Evolutionary conservation across 2,329 filamentous ascomycete species (phyloP), one percentile per base, ranked within the genome.

Genomic region (Fusarium coicis): DNA sequence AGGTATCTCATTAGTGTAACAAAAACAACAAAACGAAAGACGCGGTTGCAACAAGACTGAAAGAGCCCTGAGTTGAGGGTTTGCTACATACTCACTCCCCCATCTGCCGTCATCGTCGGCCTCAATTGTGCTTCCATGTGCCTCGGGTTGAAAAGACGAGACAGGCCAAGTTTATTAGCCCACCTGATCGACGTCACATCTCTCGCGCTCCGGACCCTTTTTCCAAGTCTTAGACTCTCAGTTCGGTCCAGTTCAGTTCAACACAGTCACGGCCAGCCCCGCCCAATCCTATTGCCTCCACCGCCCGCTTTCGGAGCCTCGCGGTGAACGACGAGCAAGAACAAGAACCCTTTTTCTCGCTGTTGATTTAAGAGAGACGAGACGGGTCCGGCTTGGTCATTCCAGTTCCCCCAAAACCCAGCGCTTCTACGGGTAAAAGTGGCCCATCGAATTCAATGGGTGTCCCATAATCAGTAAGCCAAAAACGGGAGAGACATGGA

Each of bases 231-330:
- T 12, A 34, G 32, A 34, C 32, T 46, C 36, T 30, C 28, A 50
- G 39, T 59, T 44, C 59, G n/a, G 30, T 26, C n/a, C 47, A 42
- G 40, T 57, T 44, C 70, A 66, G 58, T 62, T 12, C 47, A 70
- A 23, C 34, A 19, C n/a, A 47, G 36, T 50, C 54, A 61, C 49
- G 53, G 57, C 40, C 52, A 58, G 53, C 37, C 40, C 63, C 64
- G 50, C 64, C 57, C 53, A 42, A 39, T 67, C 42, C 60, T 44
- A 44, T 49, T 52, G 52, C 74, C 76, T 72, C 74, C 66, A 77
- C 76, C 75, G 76, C 70, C 76, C 76, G 76, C 74, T 78, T 77
- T 78, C 76, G 76, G 76, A 78, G 76, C 76, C 76, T 78, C 75
- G 75, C 63, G 66, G 69, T 55, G 54, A 57, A 69, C 47, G 50